Evolutionary conservation across 2,329 filamentous ascomycete species (phyloP).

Genomic region (Diplodia corticola): DNA sequence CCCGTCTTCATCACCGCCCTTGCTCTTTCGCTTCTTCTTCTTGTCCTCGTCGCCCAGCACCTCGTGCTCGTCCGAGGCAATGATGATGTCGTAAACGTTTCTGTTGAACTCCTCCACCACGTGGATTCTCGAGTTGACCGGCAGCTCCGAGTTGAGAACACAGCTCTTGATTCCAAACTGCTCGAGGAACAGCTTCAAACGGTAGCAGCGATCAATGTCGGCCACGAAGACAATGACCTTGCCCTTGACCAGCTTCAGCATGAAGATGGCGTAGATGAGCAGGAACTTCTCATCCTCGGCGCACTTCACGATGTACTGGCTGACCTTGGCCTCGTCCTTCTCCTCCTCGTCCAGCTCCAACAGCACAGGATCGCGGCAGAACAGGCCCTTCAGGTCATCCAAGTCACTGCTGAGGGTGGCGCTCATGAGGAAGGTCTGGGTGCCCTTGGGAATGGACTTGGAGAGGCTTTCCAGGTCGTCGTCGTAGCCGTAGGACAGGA

Average conservation of each 20-base stretch:
- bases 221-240: slow-evolving; percentile 85
- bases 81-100: slow-evolving; percentile 95
- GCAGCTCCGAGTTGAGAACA: slow-evolving; percentile 90
- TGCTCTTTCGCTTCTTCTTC: slow-evolving; percentile 32
- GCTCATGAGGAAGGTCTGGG: slow-evolving; percentile 91
- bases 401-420: slow-evolving; percentile 89
- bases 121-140: slow-evolving; percentile 88
- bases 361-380: slow-evolving; percentile 77
- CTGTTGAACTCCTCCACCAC: slow-evolving; percentile 98
- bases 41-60: slow-evolving; percentile 67
- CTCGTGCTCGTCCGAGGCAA: slow-evolving; percentile 90
- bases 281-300: slow-evolving; percentile 98
- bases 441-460: slow-evolving; percentile 74
- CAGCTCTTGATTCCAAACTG: slow-evolving; percentile 95
- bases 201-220: slow-evolving; percentile 86
- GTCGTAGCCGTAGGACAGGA: slow-evolving; percentile 91
- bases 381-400: slow-evolving; percentile 78
- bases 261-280: slow-evolving; percentile 90
- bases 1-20: slow-evolving; percentile 21
- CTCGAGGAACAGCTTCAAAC: slow-evolving; percentile 91
- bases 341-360: slow-evolving; percentile 83
- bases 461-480: slow-evolving; percentile 83
- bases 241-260: slow-evolving; percentile 88
- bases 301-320: slow-evolving; percentile 87
- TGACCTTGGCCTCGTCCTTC: slow-evolving; percentile 72